Base-by-base conservation (phyloP, 176 grass and related monocot species). In the Raddia distichophylla region DNA sequence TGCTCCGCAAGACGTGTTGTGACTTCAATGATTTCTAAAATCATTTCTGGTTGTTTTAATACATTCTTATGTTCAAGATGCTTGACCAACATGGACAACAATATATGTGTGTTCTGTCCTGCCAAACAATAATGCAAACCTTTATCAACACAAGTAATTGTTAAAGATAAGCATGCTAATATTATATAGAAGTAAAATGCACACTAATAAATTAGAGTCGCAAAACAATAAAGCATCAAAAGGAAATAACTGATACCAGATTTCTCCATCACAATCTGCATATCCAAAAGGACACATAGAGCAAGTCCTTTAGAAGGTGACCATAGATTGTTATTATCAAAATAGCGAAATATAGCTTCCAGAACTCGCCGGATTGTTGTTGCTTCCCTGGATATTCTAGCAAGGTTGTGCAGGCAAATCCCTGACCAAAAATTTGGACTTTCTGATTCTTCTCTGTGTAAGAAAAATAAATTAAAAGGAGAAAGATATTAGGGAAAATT, bases 371-470 rank as follows among this genome's bases (percentile, higher is more conserved):
- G 88, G 7, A 95, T 74, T 19, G 95, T 95, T 60, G 95, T 91
- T 86, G 86, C 92, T 90, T 93, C 95, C 68, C 85, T 98, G 42
- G 92, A 91, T 91, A 98, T 95, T 85, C 84, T 93, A 43, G 95
- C 95, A 84, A 98, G 90, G 88, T 98, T 98, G 88, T 95, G 95
- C 45, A 98, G 79, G 84, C 95, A 98, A 65, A 98, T 81, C 84
- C 95, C 94, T 44, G 92, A 93, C 95, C 95, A 98, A 81, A 98
- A 95, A 79, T 91, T 89, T 46, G 92, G 89, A 79, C 84, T 95
- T 80, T 86, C 78, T 78, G 67, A 71, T 82, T 98, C 90, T 89
- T 95, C 88, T 66, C 92, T 98, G 71, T 68, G 15, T 60, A 56
- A 14, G 33, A 78, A 73, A 58, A 93, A 87, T 80, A 37, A 73